A percentile compares a stretch with the other conserved stretches of the same genome.
Conservation (phyloP, 2,329 filamentous ascomycete species). For the Phoma sp. region DNA sequence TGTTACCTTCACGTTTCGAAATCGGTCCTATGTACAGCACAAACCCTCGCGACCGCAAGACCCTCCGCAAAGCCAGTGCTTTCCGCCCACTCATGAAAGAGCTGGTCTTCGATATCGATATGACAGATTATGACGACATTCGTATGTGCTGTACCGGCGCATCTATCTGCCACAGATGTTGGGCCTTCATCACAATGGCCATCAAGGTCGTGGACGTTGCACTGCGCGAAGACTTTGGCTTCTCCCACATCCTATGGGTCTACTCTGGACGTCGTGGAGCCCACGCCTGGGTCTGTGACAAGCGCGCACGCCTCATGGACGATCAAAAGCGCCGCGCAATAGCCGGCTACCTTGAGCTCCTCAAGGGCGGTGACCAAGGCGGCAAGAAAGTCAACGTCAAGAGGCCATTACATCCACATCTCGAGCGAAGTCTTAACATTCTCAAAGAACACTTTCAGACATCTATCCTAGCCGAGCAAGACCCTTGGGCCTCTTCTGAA, state of each 20-base stretch:
- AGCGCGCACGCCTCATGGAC: slow-evolving; percentile 81
- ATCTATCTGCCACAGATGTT: slow-evolving; percentile 93
- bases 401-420: slow-evolving; percentile 87
- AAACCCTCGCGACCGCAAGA: slow-evolving; percentile 93
- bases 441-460: slow-evolving; percentile 84
- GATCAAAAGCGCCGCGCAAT: slow-evolving; percentile 86
- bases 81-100: slow-evolving; percentile 93
- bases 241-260: slow-evolving; percentile 96
- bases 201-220: slow-evolving; percentile 91
- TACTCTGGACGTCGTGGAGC: slow-evolving; percentile 96
- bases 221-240: slow-evolving; percentile 92
- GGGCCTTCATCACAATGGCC: slow-evolving; percentile 97
- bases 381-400: slow-evolving; percentile 87
- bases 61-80: slow-evolving; percentile 76
- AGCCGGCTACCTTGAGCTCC: slow-evolving; percentile 86
- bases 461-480: slow-evolving; percentile 82
- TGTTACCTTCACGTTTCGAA: slow-evolving; percentile 94
- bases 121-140: slow-evolving; percentile 98
- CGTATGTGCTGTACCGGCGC: slow-evolving; percentile 93
- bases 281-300: slow-evolving; percentile 98
- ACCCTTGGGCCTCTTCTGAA: slow-evolving; percentile 76
- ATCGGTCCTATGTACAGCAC: slow-evolving; percentile 97
- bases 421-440: slow-evolving; percentile 84
- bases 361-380: slow-evolving; percentile 85
- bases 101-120: slow-evolving; percentile 98